Evolutionary conservation across 73 alveolate genomes (phyloP).

Genomic region (Diophrys appendiculata): DNA sequence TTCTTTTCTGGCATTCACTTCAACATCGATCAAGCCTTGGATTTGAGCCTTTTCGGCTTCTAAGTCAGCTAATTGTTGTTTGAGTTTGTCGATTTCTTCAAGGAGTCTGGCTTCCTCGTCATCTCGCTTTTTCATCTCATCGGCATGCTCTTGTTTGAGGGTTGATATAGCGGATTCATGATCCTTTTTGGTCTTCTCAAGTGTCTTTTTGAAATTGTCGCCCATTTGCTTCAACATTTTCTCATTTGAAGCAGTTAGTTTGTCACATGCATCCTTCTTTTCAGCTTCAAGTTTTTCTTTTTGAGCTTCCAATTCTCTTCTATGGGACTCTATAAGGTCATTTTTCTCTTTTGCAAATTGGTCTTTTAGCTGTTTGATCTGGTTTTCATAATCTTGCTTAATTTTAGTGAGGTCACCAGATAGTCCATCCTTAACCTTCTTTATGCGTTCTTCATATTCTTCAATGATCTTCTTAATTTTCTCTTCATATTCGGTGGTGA

Average conservation of each 20-base stretch:
- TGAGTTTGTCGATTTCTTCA: constrained; percentile 30
- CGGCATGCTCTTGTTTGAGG: constrained; percentile 24
- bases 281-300: constrained; percentile 22
- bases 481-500: background rate
- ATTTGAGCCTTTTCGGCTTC: background rate
- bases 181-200: constrained; percentile 27
- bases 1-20: constrained; percentile 7
- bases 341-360: constrained; percentile 13
- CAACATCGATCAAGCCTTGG: constrained; percentile 21
- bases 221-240: constrained; percentile 6
- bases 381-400: constrained; percentile 8
- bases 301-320: constrained; percentile 8
- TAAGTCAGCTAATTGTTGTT: constrained; percentile 2
- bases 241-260: constrained; percentile 5
- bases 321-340: constrained; percentile 23
- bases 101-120: constrained; percentile 17
- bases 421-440: constrained; percentile 24
- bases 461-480: constrained; percentile 14
- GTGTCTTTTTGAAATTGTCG: constrained; percentile 3
- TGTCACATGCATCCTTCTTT: constrained; percentile 20
- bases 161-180: constrained; percentile 8
- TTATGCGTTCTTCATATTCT: constrained; percentile 31
- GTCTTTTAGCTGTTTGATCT: constrained; percentile 33
- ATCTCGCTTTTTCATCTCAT: constrained; percentile 12
- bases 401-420: constrained; percentile 28